Evolutionary conservation across 2,329 filamentous ascomycete genomes (phyloP).

Genomic region (Knufia petricola): DNA sequence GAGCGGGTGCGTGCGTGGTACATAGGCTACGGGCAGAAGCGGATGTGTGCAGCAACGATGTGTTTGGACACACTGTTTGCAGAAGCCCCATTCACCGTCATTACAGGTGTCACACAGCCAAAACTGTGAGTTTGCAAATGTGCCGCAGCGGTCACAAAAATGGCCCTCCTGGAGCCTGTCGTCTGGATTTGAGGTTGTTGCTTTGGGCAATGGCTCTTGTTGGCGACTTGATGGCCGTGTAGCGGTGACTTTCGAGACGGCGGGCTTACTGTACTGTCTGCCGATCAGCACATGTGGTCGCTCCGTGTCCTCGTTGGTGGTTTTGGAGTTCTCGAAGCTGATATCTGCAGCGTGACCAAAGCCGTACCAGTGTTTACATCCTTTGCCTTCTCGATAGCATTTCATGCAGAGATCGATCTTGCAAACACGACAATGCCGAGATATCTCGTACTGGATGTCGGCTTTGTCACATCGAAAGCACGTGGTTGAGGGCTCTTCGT

Average conservation of each 20-base stretch:
- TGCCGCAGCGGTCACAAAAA: conserved; percentile 69
- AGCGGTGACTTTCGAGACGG: conserved; percentile 7
- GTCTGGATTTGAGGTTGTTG: conserved; percentile 43
- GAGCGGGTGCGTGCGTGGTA: neutral
- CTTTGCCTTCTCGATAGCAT: conserved; percentile 68
- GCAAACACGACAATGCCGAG: conserved; percentile 72
- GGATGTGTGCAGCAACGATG: conserved; percentile 73
- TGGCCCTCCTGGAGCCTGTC: conserved; percentile 65
- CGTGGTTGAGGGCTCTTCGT: conserved; percentile 57
- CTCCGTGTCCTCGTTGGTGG: conserved; percentile 35
- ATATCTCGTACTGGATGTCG: conserved; percentile 74
- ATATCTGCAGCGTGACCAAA: conserved; percentile 65
- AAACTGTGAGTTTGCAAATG: conserved; percentile 70
- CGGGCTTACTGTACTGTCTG: conserved; percentile 33
- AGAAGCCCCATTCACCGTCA: conserved; percentile 90
- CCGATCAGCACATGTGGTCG: conserved; percentile 45
- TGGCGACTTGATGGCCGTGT: neutral
- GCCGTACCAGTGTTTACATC: conserved; percentile 80
- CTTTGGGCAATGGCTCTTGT: neutral
- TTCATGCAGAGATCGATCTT: conserved; percentile 62
- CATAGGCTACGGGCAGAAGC: conserved; percentile 63
- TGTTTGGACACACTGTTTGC: conserved; percentile 75
- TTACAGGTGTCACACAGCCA: conserved; percentile 87
- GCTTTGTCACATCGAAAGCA: conserved; percentile 62
- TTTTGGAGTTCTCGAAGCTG: conserved; percentile 51